Percentiles rank a stretch among this genome's conserved stretches.
phyloP scores from a whole-genome alignment of 1,284 basidiomycete species.

The Cystobasidium sp. region DNA sequence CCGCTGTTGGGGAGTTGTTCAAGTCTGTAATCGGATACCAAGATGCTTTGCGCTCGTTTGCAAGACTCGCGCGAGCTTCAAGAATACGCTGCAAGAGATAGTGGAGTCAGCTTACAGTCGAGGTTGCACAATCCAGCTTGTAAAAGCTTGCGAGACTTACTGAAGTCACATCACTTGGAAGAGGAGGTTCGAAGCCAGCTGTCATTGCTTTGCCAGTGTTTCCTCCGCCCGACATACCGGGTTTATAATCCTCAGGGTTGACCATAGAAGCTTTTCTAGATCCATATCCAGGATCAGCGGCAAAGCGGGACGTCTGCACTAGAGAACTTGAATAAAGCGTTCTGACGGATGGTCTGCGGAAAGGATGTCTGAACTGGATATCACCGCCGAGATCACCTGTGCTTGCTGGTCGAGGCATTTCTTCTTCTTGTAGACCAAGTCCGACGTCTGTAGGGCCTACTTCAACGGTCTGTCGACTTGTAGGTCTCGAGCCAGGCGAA shows the following conservation, averaged over 20 bases:
- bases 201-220: slow-evolving; percentile 22
- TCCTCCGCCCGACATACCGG: slow-evolving; percentile 25
- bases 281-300: slow-evolving; percentile 19
- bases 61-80: slow-evolving; percentile 16
- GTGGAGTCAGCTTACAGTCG: not conserved
- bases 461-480: not conserved
- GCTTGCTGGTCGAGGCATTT: not conserved
- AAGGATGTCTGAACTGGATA: slow-evolving; percentile 27
- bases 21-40: slow-evolving; percentile 18
- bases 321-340: slow-evolving; percentile 17
- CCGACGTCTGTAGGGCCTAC: slow-evolving; percentile 1
- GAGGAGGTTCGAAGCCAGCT: slow-evolving; percentile 38
- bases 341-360: slow-evolving; percentile 26
- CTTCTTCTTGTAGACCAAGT: slow-evolving; percentile 4
- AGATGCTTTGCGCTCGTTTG: slow-evolving; percentile 18
- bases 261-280: slow-evolving; percentile 40
- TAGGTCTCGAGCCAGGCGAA: not conserved
- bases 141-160: not conserved
- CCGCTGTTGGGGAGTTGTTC: not conserved
- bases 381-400: slow-evolving; percentile 19
- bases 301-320: slow-evolving; percentile 9
- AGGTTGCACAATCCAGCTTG: not conserved
- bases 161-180: slow-evolving; percentile 8
- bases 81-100: slow-evolving; percentile 11
- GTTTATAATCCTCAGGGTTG: slow-evolving; percentile 45